These are phyloP conservation scores for Colletotrichum sublineola DNA, from an alignment of 2,329 filamentous ascomycete genomes.

Conservation along the genomic window DNA sequence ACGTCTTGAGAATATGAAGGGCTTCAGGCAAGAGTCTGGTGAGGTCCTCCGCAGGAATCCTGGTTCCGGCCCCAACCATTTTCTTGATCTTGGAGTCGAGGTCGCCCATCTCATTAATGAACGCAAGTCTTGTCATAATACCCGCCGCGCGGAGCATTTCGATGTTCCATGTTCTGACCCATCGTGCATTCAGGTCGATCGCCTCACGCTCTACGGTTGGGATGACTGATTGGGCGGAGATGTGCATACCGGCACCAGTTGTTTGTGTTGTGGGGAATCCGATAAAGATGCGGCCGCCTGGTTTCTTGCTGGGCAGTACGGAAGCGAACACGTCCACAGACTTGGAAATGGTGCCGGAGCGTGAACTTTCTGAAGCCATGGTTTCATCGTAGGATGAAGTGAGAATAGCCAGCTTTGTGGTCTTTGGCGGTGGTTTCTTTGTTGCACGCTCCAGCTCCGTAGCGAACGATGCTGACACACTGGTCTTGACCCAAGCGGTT, in stretches of 20 bases:
- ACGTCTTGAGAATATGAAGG: slow-evolving; percentile 86
- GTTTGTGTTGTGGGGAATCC: slow-evolving; percentile 98
- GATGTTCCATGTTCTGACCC: slow-evolving; percentile 94
- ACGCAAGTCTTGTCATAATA: slow-evolving; percentile 89
- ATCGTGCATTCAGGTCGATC: slow-evolving; percentile 95
- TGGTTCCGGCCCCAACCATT: slow-evolving; percentile 59
- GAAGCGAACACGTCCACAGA: slow-evolving; percentile 87
- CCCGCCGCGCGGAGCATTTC: slow-evolving; percentile 93
- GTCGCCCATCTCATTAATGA: slow-evolving; percentile 86
- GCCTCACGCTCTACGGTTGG: slow-evolving; percentile 97
- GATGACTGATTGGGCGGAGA: slow-evolving; percentile 95
- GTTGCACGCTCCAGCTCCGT: slow-evolving; percentile 94
- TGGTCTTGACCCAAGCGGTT: slow-evolving; percentile 84
- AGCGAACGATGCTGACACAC: slow-evolving; percentile 78
- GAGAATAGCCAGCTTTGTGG: slow-evolving; percentile 86
- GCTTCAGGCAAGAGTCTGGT: slow-evolving; percentile 80
- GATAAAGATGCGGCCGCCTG: slow-evolving; percentile 90
- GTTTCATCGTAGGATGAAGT: slow-evolving; percentile 92
- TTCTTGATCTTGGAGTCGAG: slow-evolving; percentile 73
- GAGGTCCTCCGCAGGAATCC: slow-evolving; percentile 74
- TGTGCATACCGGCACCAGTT: slow-evolving; percentile 91
- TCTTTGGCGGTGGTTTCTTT: slow-evolving; percentile 94
- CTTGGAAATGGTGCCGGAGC: slow-evolving; percentile 63
- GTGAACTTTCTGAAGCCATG: slow-evolving; percentile 72
- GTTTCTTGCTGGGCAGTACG: slow-evolving; percentile 87